A percentile compares a stretch with the other conserved stretches of the same genome.
Conservation (phyloP, 345 rosid genomes). For the Pistacia integerrima region DNA sequence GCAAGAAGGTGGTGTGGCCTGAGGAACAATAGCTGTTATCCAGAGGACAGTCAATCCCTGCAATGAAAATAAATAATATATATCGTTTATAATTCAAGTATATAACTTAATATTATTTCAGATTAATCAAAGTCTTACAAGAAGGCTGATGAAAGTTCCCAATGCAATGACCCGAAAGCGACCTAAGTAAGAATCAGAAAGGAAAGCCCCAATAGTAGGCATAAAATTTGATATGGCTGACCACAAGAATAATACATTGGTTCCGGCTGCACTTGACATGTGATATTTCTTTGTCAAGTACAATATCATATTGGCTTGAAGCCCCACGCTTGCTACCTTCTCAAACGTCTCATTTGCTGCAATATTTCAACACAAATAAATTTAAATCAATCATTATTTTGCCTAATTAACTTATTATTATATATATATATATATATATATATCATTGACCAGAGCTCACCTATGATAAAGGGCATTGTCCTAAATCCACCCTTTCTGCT, state of each 20-base stretch:
- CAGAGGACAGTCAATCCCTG: slow-evolving; percentile 52
- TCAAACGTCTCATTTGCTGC: slow-evolving; percentile 63
- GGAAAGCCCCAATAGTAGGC: slow-evolving; percentile 48
- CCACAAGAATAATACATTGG: slow-evolving; percentile 49
- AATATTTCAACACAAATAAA: background rate
- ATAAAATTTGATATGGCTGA: slow-evolving; percentile 36
- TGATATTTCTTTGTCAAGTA: slow-evolving; percentile 41
- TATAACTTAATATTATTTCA: background rate
- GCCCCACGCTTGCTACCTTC: slow-evolving; percentile 50
- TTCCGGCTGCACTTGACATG: slow-evolving; percentile 33
- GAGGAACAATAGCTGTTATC: slow-evolving; percentile 43
- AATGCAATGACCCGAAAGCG: slow-evolving; percentile 42
- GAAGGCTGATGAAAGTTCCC: slow-evolving; percentile 36
- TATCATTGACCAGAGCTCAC: slow-evolving; percentile 15
- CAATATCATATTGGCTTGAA: slow-evolving; percentile 47
- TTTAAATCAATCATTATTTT: too few species aligned
- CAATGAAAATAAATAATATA: background rate
- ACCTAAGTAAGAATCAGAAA: slow-evolving; percentile 57
- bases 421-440: too few species aligned
- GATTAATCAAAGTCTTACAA: slow-evolving; percentile 26
- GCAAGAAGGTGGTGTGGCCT: slow-evolving; percentile 44
- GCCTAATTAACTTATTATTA: too few species aligned
- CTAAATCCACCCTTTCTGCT: slow-evolving; percentile 47
- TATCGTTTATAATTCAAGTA: background rate
- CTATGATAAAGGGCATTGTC: slow-evolving; percentile 56